Evolutionary conservation across 2,329 filamentous ascomycete species (phyloP).

Genomic region (Epichloe amarillans): DNA sequence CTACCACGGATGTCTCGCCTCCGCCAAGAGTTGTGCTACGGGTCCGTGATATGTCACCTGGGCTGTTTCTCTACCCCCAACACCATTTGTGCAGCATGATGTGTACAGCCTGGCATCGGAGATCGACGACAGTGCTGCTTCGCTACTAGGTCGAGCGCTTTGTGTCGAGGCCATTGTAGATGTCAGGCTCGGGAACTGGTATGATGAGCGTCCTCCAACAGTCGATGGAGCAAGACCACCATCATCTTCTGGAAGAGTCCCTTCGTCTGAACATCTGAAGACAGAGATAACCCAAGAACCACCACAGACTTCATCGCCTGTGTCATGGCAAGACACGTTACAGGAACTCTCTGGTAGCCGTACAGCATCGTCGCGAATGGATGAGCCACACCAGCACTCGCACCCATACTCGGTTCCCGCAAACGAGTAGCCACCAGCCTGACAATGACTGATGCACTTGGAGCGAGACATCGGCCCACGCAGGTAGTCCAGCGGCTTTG

Average conservation of each 20-base stretch:
- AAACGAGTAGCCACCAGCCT: constrained; percentile 23
- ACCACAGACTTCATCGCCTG: constrained; percentile 10
- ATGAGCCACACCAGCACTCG: constrained; percentile 38
- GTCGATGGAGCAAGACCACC: not conserved
- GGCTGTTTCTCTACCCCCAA: not conserved
- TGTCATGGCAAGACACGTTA: constrained; percentile 10
- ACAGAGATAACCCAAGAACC: constrained; percentile 16
- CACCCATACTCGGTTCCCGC: constrained; percentile 36
- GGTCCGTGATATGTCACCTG: not conserved
- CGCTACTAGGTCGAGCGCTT: not conserved
- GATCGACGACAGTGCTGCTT: not conserved
- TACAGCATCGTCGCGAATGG: constrained; percentile 12
- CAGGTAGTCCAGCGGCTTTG: constrained; percentile 14
- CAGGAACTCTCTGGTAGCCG: constrained; percentile 14
- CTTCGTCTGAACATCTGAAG: constrained; percentile 4
- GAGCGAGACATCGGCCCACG: constrained; percentile 31
- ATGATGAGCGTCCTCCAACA: not conserved
- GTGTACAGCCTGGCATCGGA: not conserved
- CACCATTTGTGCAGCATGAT: not conserved
- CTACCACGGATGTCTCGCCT: constrained; percentile 2
- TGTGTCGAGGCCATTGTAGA: not conserved
- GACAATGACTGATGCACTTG: constrained; percentile 35
- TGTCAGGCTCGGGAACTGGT: not conserved
- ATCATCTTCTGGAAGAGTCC: not conserved
- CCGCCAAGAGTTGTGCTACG: constrained; percentile 4